phyloP scores from a whole-genome alignment of 2,329 filamentous ascomycete genomes.

The Furcasterigmium furcatum region DNA sequence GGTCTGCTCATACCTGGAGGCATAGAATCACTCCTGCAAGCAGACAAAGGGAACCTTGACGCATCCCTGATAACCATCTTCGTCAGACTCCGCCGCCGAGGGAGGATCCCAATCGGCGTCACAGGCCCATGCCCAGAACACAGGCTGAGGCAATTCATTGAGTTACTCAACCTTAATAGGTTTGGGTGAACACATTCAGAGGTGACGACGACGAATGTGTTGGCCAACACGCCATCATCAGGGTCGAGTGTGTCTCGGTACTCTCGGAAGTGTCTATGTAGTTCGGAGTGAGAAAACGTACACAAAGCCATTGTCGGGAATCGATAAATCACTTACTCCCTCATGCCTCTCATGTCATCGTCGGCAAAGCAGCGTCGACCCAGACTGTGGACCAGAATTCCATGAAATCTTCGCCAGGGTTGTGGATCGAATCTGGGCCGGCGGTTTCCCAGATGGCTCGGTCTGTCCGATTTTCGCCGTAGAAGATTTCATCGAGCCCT shows the following conservation, averaged over 20 bases:
- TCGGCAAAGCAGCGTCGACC: conserved; percentile 5
- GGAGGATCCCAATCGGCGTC: conserved; percentile 14
- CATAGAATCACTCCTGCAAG: conserved; percentile 14
- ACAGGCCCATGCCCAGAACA: conserved; percentile 14
- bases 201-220: conserved; percentile 12
- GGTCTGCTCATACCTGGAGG: conserved; percentile 11
- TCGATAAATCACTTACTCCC: background rate
- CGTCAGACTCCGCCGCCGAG: background rate
- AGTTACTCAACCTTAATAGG: conserved; percentile 2
- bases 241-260: conserved; percentile 9
- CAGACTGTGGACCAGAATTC: background rate
- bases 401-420: background rate
- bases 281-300: background rate
- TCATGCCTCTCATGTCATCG: conserved; percentile 7
- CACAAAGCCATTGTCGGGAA: no score
- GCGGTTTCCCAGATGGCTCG: no score
- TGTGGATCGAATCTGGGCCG: conserved; percentile 3
- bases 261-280: conserved; percentile 13
- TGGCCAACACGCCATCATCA: conserved; percentile 8
- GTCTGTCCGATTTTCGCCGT: background rate
- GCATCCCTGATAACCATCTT: conserved; percentile 12
- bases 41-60: conserved; percentile 10
- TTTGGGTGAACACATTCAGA: conserved; percentile 3
- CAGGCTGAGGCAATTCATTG: conserved; percentile 15
- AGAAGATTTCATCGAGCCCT: background rate